Evolutionary conservation across 202 grass and related monocot species (phyloP), one percentile per base, ranked within the genome.

Genomic region (Panicum hallii): DNA sequence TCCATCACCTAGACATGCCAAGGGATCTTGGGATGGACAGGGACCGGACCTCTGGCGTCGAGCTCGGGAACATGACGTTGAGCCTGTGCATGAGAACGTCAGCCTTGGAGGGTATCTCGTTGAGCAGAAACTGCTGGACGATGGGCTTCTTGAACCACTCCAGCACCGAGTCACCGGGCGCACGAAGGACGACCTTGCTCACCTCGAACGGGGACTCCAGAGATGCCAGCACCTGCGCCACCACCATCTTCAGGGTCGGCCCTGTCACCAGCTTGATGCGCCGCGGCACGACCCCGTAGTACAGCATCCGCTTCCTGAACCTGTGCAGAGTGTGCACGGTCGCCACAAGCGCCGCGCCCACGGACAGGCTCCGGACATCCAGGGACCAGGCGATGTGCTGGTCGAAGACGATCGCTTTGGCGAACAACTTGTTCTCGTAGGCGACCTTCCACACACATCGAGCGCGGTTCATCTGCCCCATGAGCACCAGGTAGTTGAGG

Each of bases 91-190:
- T 99, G 74, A 99, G 82, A 47, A 99, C 88, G 9, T 99, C 93
- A 4, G 90, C 90, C 69, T 96, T 96, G 26, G 93, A 95, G 1
- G 96, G 96, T 90, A 99, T 94, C 84, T 99, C 96, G 26, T 96
- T 99, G 62, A 96, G 87, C 79, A 99, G 86, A 81, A 99, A 99
- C 82, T 99, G 93, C 84, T 99, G 96, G 36, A 99, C 93, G 40
- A 96, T 94, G 0, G 96, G 93, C 67, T 94, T 96, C 88, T 95
- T 95, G 87, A 99, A 99, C 96, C 93, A 99, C 67, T 99, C 88
- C 0, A 99, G 80, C 57, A 99, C 96, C 0, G 86, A 83, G 64
- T 96, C 96, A 0, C 96, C 96, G 0, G 93, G 91, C 0, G 91
- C 93, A 4, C 93, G 92, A 50, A 99, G 82, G 58, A 99, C 93